Percentiles rank a stretch among this genome's conserved stretches.
These are phyloP conservation scores for Neospermospora avenae DNA, from an alignment of 2,329 filamentous ascomycete genomes.

Conservation along the genomic window DNA sequence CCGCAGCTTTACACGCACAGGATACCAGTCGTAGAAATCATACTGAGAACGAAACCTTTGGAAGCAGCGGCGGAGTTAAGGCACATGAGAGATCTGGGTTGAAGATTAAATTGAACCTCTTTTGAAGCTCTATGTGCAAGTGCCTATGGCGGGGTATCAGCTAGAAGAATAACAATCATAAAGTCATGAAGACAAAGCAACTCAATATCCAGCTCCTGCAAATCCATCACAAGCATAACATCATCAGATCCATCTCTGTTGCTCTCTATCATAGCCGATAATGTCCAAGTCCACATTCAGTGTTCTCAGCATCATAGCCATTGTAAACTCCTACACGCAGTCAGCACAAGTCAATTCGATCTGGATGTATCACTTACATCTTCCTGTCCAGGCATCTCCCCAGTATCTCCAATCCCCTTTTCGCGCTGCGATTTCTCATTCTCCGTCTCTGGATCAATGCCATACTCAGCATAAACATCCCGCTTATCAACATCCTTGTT, in stretches of 20 bases:
- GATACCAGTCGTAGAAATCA: no score
- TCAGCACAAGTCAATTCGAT: slow-evolving; percentile 11
- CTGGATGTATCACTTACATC: slow-evolving; percentile 39
- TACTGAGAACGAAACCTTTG: not conserved
- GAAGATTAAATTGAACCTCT: not conserved
- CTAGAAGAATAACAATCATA: not conserved
- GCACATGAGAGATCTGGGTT: no score
- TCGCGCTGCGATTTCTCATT: slow-evolving; percentile 36
- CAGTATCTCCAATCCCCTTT: slow-evolving; percentile 33
- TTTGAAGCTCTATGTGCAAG: slow-evolving; percentile 2
- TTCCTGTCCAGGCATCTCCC: slow-evolving; percentile 39
- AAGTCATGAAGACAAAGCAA: not conserved
- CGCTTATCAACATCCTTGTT: slow-evolving; percentile 36
- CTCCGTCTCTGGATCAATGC: slow-evolving; percentile 34
- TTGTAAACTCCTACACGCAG: slow-evolving; percentile 55
- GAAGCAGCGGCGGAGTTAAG: no score
- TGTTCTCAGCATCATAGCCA: slow-evolving; percentile 66
- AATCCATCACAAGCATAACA: not conserved
- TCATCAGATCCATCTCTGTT: slow-evolving; percentile 51
- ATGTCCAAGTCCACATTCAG: slow-evolving; percentile 59
- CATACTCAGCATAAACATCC: slow-evolving; percentile 35
- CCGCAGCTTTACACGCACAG: no score
- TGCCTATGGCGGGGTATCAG: slow-evolving; percentile 8
- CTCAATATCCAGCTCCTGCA: slow-evolving; percentile 1
- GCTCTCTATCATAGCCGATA: slow-evolving; percentile 60